Base-by-base conservation (phyloP, 2,329 filamentous ascomycete genomes). In the Venturia asperata region DNA sequence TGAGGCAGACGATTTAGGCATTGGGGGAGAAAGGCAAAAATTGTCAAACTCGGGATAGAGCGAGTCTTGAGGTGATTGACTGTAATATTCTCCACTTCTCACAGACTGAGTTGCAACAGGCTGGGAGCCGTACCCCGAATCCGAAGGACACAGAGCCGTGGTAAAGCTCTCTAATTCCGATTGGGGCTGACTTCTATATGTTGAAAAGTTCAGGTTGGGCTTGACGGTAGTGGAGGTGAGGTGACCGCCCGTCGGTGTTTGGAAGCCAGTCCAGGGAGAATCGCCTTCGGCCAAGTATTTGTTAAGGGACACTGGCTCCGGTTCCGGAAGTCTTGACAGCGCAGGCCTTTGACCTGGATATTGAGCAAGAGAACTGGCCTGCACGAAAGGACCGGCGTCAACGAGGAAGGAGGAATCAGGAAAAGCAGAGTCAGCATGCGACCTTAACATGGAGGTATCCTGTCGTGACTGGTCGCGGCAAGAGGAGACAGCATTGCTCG, bases 91-190 rank as follows among this genome's bases (percentile, higher is more conserved):
- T 4, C 68, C 68, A 7, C 74, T 73, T 3, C 72, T 66, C 24
- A 74, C 67, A 21, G 75, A 76, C 6, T 69, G 73, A 5, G 67
- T 52, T 9, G 70, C 61, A 11, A 60, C 45, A 24, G 67, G 68
- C 13, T 70, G 68, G 24, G 74, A 73, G 9, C 69, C 64, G 55
- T 75, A 77, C 5, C 74, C 75, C 55, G 74, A 75, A 62, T 76
- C 74, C 37, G 71, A 71, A 52, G 67, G 62, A 55, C 39, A 61
- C n/a, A 21, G 21, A n/a, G 39, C 39, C 15, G 60, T 61, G n/a
- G 27, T n/a, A 27, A 24, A 21, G 60, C 60, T 61, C 10, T 43
- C 60, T 42, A 61, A 34, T 13, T 61, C 60, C 5, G 60, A 61
- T 27, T 43, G 37, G n/a, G 17, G 60, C 6, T 24, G n/a, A 27